Conservation (phyloP, 768 basidiomycete species). For the Tricholoma hemisulphureum region DNA sequence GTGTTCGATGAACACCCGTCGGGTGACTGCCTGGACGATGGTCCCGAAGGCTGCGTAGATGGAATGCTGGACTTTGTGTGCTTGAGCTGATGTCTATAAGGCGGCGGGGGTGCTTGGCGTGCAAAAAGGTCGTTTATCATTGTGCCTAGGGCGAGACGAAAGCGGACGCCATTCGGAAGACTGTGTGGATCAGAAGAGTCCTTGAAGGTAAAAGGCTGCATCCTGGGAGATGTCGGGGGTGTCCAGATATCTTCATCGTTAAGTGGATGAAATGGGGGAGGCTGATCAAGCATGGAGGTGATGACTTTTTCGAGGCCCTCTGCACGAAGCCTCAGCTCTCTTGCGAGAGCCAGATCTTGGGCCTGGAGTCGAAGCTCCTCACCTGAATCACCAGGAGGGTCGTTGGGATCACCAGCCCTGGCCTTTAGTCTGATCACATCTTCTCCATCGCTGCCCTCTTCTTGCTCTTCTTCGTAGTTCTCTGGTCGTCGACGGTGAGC, state of each 20-base stretch:
- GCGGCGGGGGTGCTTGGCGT: conserved; percentile 59
- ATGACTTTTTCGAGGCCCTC: conserved; percentile 84
- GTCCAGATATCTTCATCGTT: conserved; percentile 54
- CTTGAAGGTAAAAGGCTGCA: conserved; percentile 31
- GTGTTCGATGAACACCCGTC: conserved; percentile 16
- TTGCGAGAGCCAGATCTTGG: conserved; percentile 64
- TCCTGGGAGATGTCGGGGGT: conserved; percentile 51
- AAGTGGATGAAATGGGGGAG: conserved; percentile 60
- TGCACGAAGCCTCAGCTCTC: conserved; percentile 65
- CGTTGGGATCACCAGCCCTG: conserved; percentile 44
- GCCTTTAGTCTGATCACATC: conserved; percentile 49
- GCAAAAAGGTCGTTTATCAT: conserved; percentile 83
- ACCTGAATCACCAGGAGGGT: conserved; percentile 50
- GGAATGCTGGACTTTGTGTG: conserved; percentile 14
- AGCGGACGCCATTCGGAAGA: conserved; percentile 77
- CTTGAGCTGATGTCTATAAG: conserved; percentile 37
- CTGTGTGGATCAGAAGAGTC: conserved; percentile 50
- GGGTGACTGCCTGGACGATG: conserved; percentile 18
- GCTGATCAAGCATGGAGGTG: conserved; percentile 76
- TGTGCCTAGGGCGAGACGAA: conserved; percentile 71
- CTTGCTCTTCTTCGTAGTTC: conserved; percentile 74
- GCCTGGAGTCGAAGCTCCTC: conserved; percentile 55
- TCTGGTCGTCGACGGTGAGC: conserved; percentile 68
- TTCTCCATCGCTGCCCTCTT: conserved; percentile 65
- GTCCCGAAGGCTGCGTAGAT: not conserved